These are phyloP conservation scores for Begonia fuchsioides DNA, from an alignment of 306 rosid genomes.

Conservation along the genomic window DNA sequence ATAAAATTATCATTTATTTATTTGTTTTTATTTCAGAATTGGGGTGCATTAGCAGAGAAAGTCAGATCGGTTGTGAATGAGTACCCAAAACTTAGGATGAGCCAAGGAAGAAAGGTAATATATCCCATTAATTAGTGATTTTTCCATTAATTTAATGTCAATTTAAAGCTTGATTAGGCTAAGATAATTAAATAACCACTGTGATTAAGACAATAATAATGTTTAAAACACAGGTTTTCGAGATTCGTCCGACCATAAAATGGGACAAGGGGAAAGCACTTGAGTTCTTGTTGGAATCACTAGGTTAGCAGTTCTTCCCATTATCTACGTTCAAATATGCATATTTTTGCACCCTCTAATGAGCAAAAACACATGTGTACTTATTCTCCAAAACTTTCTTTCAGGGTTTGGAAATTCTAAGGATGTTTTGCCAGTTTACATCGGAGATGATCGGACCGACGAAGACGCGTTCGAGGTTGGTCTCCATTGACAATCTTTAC, in stretches of 20 bases:
- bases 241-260: constrained; percentile 83
- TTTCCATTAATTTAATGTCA: too few species aligned
- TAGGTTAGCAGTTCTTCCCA: constrained; percentile 31
- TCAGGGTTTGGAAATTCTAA: constrained; percentile 60
- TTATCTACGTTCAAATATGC: too few species aligned
- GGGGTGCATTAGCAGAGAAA: constrained; percentile 64
- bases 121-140: too few species aligned
- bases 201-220: too few species aligned
- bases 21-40: constrained; percentile 25
- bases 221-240: constrained; percentile 27
- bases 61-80: constrained; percentile 51
- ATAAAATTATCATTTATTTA: not conserved
- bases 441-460: constrained; percentile 89
- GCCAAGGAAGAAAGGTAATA: constrained; percentile 42
- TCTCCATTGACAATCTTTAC: too few species aligned
- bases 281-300: constrained; percentile 61
- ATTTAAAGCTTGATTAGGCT: not conserved
- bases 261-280: constrained; percentile 98
- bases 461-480: constrained; percentile 91
- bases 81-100: constrained; percentile 62
- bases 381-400: too few species aligned
- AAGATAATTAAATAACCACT: too few species aligned
- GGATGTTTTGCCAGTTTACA: constrained; percentile 65
- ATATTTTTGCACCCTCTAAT: too few species aligned
- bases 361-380: too few species aligned